Evolutionary conservation across 148 eudicot species (phyloP).

Genomic region (Rhododendron kiyosumense): DNA sequence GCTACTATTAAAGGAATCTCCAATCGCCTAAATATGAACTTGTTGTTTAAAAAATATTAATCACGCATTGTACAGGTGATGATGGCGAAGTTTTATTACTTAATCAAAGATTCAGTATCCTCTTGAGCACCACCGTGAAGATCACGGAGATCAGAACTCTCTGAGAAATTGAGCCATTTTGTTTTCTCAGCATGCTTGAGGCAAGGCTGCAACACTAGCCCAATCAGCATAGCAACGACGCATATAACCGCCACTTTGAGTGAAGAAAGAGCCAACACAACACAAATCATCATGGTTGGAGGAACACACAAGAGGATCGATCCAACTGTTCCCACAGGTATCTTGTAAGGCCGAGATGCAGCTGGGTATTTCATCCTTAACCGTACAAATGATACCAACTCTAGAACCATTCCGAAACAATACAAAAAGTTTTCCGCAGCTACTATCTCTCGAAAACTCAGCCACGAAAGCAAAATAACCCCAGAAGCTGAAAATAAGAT

Average conservation of each 20-base stretch:
- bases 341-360: conserved; percentile 12
- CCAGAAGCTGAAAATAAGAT: conserved; percentile 12
- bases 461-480: conserved; percentile 8
- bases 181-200: not conserved
- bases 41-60: too few relatives aligned
- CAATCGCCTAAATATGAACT: too few relatives aligned
- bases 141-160: conserved; percentile 5
- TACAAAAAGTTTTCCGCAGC: conserved; percentile 8
- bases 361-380: conserved; percentile 6
- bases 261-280: conserved; percentile 7
- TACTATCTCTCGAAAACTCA: conserved; percentile 5
- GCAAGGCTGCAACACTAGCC: conserved; percentile 9
- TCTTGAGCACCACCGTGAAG: not conserved
- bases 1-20: too few relatives aligned
- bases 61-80: too few relatives aligned
- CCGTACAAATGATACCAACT: conserved; percentile 7
- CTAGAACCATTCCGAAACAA: conserved; percentile 2
- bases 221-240: not conserved
- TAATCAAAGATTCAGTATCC: not conserved
- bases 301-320: conserved; percentile 6
- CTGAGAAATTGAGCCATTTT: conserved; percentile 2
- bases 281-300: conserved; percentile 5
- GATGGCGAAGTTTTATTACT: too few relatives aligned
- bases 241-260: conserved; percentile 11
- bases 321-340: conserved; percentile 9